A percentile compares a stretch with the other conserved stretches of the same genome.
Conservation (phyloP, 1,284 basidiomycete genomes). For the Trametes pubescens region DNA sequence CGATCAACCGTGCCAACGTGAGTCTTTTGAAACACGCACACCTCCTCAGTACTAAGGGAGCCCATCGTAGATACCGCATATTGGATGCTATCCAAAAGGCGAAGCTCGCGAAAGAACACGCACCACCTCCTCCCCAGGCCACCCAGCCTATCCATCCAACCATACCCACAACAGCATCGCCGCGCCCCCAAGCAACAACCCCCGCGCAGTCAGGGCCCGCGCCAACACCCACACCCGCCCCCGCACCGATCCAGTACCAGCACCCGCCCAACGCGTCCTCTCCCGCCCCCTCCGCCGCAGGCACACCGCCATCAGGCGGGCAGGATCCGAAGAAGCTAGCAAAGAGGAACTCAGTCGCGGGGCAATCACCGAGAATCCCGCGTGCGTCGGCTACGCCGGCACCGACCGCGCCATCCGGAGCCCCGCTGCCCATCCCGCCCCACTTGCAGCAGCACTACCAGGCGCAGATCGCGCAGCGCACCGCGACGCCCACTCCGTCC, state of each 20-base stretch:
- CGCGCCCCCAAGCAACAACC: conserved; percentile 25
- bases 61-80: conserved; percentile 26
- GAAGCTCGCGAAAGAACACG: conserved; percentile 21
- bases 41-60: not conserved
- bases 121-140: conserved; percentile 6
- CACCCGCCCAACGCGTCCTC: conserved; percentile 31
- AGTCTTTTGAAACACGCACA: not conserved
- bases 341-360: conserved; percentile 27
- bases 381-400: conserved; percentile 32
- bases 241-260: conserved; percentile 25
- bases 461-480: conserved; percentile 23
- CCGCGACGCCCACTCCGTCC: conserved; percentile 22
- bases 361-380: conserved; percentile 27
- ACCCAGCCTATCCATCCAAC: not conserved
- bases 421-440: conserved; percentile 27
- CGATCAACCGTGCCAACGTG: conserved; percentile 38
- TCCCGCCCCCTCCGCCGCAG: conserved; percentile 32
- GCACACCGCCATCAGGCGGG: conserved; percentile 26
- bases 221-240: conserved; percentile 31
- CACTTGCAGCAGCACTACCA: conserved; percentile 33
- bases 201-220: conserved; percentile 29
- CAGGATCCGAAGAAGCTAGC: conserved; percentile 27
- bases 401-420: conserved; percentile 21
- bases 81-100: conserved; percentile 27
- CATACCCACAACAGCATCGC: conserved; percentile 27